Percentiles rank a stretch among this genome's conserved stretches.
Conservation (phyloP, 108 stramenopile genomes). For the Nitzschia sp. region DNA sequence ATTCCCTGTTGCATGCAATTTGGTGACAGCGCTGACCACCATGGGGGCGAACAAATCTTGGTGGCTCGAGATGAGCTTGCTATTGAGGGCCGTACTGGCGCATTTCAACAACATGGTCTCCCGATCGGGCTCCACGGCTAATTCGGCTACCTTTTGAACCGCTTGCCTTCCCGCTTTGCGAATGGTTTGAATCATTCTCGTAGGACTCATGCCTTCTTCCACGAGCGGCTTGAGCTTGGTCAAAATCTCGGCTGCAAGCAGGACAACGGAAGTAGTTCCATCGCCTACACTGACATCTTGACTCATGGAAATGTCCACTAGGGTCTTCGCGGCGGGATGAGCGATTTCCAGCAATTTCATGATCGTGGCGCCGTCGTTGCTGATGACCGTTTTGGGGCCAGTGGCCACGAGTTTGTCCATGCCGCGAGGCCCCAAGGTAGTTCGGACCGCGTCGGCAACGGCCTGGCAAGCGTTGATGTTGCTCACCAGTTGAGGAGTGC, state of each 20-base stretch:
- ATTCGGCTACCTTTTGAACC: constrained; percentile 67
- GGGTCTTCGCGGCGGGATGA: constrained; percentile 97
- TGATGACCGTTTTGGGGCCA: constrained; percentile 88
- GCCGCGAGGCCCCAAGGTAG: constrained; percentile 96
- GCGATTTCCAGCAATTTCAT: constrained; percentile 97
- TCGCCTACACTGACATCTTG: constrained; percentile 99
- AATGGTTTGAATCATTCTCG: constrained; percentile 83
- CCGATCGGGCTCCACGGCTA: constrained; percentile 72
- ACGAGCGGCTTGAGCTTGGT: constrained; percentile 94
- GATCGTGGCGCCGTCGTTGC: constrained; percentile 99
- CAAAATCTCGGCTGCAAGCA: constrained; percentile 94
- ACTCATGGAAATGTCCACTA: constrained; percentile 98
- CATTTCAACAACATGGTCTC: constrained; percentile 92
- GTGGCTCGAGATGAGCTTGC: constrained; percentile 96
- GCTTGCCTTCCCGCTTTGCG: constrained; percentile 78
- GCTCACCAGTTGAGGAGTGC: constrained; percentile 96
- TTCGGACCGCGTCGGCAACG: constrained; percentile 96
- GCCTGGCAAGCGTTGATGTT: constrained; percentile 99
- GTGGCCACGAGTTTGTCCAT: constrained; percentile 98
- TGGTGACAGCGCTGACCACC: constrained; percentile 94
- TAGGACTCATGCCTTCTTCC: constrained; percentile 99
- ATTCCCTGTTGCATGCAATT: constrained; percentile 58
- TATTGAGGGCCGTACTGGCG: constrained; percentile 97
- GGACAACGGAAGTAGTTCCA: constrained; percentile 97
- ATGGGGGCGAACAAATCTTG: constrained; percentile 98